A percentile compares a stretch with the other conserved stretches of the same genome.
phyloP scores from a whole-genome alignment of 345 rosid genomes.

The Passiflora organensis region DNA sequence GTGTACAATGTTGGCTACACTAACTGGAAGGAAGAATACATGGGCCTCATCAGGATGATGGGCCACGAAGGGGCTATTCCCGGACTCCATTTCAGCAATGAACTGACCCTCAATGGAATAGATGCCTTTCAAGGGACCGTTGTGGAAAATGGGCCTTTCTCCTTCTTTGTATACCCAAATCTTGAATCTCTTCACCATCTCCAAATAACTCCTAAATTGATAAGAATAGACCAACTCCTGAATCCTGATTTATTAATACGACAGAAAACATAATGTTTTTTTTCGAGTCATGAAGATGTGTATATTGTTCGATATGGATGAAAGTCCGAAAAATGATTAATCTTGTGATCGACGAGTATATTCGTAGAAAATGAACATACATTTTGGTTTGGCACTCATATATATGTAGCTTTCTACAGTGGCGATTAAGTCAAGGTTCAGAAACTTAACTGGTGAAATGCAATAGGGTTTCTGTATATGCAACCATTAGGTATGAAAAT shows the following conservation, averaged over 20 bases:
- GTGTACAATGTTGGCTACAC: slow-evolving; percentile 33
- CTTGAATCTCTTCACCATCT: slow-evolving; percentile 52
- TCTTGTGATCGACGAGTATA: no score
- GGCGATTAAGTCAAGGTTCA: no score
- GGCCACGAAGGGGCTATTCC: slow-evolving; percentile 33
- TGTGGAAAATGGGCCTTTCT: slow-evolving; percentile 46
- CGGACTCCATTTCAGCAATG: slow-evolving; percentile 48
- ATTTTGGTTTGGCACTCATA: no score
- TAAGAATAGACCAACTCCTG: no score
- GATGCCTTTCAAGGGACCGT: slow-evolving; percentile 42
- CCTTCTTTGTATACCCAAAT: slow-evolving; percentile 61
- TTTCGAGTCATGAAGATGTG: no score
- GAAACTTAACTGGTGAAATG: slow-evolving; percentile 61
- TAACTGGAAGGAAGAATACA: slow-evolving; percentile 46
- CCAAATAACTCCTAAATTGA: slow-evolving; percentile 35
- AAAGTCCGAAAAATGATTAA: no score
- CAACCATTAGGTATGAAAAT: slow-evolving; percentile 42
- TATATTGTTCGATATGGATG: no score
- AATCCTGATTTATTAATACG: neutral
- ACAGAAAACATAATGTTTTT: no score
- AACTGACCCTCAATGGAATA: slow-evolving; percentile 57
- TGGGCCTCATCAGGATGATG: slow-evolving; percentile 46
- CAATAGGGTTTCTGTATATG: slow-evolving; percentile 47
- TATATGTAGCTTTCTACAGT: no score
- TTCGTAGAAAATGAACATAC: no score